Conservation (phyloP, 2,329 filamentous ascomycete genomes). For the Ophiosphaerella narmari region DNA sequence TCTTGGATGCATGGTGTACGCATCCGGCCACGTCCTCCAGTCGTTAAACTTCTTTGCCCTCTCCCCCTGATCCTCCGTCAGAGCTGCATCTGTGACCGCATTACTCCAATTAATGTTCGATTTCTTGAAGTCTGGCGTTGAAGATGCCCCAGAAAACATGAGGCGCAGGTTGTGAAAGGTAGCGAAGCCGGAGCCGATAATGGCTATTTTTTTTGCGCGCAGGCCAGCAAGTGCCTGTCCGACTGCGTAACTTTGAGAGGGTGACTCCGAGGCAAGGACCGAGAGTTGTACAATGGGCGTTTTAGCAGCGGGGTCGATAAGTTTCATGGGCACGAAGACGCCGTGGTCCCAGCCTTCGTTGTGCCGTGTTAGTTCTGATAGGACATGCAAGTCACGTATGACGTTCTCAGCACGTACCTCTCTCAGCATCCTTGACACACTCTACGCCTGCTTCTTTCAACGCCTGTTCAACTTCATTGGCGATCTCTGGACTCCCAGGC, state of each 20-base stretch:
- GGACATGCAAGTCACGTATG: neutral
- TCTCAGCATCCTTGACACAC: constrained; percentile 33
- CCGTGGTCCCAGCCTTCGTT: constrained; percentile 63
- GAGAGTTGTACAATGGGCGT: constrained; percentile 63
- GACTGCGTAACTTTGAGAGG: constrained; percentile 56
- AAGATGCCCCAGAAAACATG: constrained; percentile 47
- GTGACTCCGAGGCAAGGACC: constrained; percentile 58
- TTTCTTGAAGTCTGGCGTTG: constrained; percentile 35
- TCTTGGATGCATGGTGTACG: constrained; percentile 60
- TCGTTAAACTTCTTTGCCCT: constrained; percentile 49
- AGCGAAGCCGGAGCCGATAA: constrained; percentile 65
- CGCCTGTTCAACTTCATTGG: constrained; percentile 53
- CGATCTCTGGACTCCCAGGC: constrained; percentile 59
- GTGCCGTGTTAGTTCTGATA: constrained; percentile 1
- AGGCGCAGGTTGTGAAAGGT: constrained; percentile 60
- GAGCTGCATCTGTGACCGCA: constrained; percentile 51
- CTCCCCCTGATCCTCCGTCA: constrained; percentile 39
- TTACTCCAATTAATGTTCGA: constrained; percentile 53
- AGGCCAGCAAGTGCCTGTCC: constrained; percentile 58
- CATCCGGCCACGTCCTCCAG: constrained; percentile 57
- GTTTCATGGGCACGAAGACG: constrained; percentile 63
- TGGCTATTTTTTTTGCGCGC: constrained; percentile 59
- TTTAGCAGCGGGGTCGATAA: constrained; percentile 58
- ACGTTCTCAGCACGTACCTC: constrained; percentile 29
- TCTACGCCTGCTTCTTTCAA: constrained; percentile 55